Conservation (phyloP, 2,329 filamentous ascomycete species). For the Talaromyces sp. region DNA sequence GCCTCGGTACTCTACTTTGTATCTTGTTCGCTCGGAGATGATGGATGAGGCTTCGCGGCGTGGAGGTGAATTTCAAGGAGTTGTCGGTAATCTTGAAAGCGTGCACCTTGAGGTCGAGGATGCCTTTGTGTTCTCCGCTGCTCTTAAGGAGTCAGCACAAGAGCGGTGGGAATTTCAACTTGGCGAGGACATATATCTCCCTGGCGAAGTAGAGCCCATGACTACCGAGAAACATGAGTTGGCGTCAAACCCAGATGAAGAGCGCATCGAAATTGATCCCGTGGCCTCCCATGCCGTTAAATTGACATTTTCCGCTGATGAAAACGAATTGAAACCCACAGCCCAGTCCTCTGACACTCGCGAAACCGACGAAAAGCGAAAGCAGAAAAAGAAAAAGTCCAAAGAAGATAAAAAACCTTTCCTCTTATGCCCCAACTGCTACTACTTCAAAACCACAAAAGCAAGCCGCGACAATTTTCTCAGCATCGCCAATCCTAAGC, state of each 20-base stretch:
- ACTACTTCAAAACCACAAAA: slow-evolving; percentile 11
- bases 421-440: slow-evolving; percentile 10
- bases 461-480: slow-evolving; percentile 14
- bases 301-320: not conserved
- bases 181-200: not conserved
- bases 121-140: not conserved
- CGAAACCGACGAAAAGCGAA: not conserved
- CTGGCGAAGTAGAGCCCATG: not conserved
- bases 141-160: not conserved
- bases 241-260: not conserved
- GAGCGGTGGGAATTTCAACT: not conserved
- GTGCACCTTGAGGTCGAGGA: not conserved
- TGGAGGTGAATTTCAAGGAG: slow-evolving; percentile 26
- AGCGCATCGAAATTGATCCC: not conserved
- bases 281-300: not conserved
- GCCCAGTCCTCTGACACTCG: not conserved
- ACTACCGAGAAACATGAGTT: not conserved
- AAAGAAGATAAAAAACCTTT: not conserved
- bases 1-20: slow-evolving; percentile 30
- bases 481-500: not conserved
- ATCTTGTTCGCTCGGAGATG: slow-evolving; percentile 27
- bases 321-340: not conserved
- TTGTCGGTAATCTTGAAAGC: slow-evolving; percentile 21
- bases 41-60: slow-evolving; percentile 30
- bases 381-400: not conserved